Percentiles rank a stretch among this genome's conserved stretches.
These are phyloP conservation scores for Vararia minispora DNA, from an alignment of 768 basidiomycete genomes.

Conservation along the genomic window DNA sequence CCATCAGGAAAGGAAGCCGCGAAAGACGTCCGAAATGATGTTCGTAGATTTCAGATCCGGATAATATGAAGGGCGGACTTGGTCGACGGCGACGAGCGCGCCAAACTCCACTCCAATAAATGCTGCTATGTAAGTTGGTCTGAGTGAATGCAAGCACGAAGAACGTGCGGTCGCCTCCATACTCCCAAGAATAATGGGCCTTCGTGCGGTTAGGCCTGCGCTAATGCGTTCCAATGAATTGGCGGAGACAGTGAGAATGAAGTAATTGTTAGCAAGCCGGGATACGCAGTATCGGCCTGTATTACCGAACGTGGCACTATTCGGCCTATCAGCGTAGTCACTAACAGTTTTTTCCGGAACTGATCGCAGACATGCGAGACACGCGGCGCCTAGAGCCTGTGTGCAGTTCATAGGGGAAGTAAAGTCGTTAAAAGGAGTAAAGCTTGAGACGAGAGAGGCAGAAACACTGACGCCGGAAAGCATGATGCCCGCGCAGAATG, in stretches of 20 bases:
- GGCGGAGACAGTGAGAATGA: slow-evolving; percentile 1
- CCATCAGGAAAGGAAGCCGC: slow-evolving; percentile 3
- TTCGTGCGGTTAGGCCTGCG: not conserved
- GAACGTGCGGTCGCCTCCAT: slow-evolving; percentile 1
- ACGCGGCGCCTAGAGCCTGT: slow-evolving; percentile 11
- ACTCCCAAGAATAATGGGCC: slow-evolving; percentile 6
- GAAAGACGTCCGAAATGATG: not conserved
- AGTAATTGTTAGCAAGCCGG: not conserved
- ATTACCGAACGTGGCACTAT: slow-evolving; percentile 4
- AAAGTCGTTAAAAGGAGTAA: slow-evolving; percentile 3
- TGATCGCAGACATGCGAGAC: slow-evolving; percentile 16
- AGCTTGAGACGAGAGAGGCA: not conserved
- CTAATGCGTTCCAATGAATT: slow-evolving; percentile 6
- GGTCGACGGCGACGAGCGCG: not conserved
- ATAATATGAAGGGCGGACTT: not conserved
- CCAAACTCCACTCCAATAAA: not conserved
- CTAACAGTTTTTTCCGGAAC: slow-evolving; percentile 15
- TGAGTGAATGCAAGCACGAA: not conserved
- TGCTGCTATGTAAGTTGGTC: not conserved
- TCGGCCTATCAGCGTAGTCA: slow-evolving; percentile 6
- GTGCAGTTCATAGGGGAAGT: slow-evolving; percentile 10
- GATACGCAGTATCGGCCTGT: not conserved
- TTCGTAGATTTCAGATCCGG: slow-evolving; percentile 1
- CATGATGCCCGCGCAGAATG: slow-evolving; percentile 8
- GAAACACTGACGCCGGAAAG: not conserved